Evolutionary conservation across 805 yeast genomes (phyloP), one percentile per base, ranked within the genome.

Genomic region (Saturnispora serradocipensis): DNA sequence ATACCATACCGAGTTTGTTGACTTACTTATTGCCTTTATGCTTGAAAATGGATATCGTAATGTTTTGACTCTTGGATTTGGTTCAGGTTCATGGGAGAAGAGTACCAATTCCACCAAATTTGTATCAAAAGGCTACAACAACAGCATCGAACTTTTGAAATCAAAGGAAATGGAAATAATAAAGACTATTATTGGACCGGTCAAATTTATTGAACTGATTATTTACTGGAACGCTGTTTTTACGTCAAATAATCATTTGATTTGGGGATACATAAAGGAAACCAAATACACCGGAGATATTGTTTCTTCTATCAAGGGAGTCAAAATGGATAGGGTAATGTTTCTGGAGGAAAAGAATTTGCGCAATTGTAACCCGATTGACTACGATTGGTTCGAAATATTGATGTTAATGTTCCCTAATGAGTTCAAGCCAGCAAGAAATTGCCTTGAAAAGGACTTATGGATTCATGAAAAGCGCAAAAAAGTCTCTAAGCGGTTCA

Each of bases 1-100:
- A 13, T 54, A 52, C 16, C 67, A 71, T 59, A 52, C 60, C 11
- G 73, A 71, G 22, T 59, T 74, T 3, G 59, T 81, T 3, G 81
- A 78, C 53, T 50, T 59, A 7, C 55, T 78, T n/a, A 58, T 78
- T 1, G 53, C 55, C 2, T 61, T 61, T 49, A 54, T 77, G 36
- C 45, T 68, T 1, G 52, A 55, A 2, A 56, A 61, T 10, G 64
- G 65, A 20, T 57, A 61, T 2, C 52, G 61, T 3, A 78, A 78
- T 59, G 67, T 68, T 0, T 48, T 82, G 5, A 55, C 67, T 0
- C 58, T 60, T 44, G 86, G 84, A 0, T 77, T 76, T 54, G 57
- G 58, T 3, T 35, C 48, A 25, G 48, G 48, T 20, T 18, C 44
- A 4, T 63, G 70, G 45, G 73, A 57, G 2, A 59, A 54, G 4